Conservation (phyloP, 345 rosid genomes). For the Euphorbia peplus region DNA sequence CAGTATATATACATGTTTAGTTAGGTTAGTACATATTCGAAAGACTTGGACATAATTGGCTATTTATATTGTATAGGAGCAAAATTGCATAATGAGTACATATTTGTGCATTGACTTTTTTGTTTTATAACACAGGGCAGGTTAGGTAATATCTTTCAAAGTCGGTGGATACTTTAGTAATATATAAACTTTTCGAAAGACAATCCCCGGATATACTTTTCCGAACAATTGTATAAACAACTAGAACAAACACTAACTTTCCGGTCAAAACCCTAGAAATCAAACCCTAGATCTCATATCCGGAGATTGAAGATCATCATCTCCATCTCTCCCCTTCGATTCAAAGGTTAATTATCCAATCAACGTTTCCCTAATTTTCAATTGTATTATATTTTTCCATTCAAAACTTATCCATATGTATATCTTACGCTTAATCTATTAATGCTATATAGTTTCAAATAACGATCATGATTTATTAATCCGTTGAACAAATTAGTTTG, state of each 20-base stretch:
- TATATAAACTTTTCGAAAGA: background rate
- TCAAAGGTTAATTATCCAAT: background rate
- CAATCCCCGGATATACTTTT: background rate
- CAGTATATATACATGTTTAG: too few relatives aligned
- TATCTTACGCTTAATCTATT: background rate
- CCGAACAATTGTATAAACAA: too few relatives aligned
- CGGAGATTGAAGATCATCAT: background rate
- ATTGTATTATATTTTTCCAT: background rate
- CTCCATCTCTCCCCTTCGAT: background rate
- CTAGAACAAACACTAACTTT: background rate
- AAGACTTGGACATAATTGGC: too few relatives aligned
- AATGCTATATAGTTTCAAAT: background rate
- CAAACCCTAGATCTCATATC: background rate
- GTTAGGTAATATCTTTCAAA: background rate
- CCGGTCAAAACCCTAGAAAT: slow-evolving; percentile 19
- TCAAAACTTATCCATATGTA: background rate
- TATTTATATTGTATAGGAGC: too few relatives aligned
- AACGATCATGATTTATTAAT: background rate
- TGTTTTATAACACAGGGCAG: too few relatives aligned
- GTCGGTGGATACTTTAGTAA: background rate
- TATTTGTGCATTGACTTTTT: too few relatives aligned
- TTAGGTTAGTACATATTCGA: too few relatives aligned
- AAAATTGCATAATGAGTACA: too few relatives aligned
- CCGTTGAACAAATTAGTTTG: background rate
- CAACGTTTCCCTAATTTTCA: background rate